Base-by-base conservation (phyloP, 371 early-diverging fungal genomes). In the Mortierella polycephala region DNA sequence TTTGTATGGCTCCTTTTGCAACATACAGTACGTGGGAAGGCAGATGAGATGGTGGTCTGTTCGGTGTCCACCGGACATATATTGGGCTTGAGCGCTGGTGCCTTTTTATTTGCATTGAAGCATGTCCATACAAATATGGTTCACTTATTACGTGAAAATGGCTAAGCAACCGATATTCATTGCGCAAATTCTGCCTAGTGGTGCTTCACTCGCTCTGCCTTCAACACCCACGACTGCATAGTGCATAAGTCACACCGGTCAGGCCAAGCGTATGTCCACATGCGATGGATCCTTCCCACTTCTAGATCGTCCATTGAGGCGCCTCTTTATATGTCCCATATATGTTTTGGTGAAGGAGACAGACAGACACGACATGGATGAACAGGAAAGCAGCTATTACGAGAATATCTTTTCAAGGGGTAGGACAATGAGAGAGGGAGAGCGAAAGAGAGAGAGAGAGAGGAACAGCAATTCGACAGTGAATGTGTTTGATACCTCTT, bases 41-140 rank as follows among this genome's bases (percentile, higher is more conserved):
- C 40, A 57, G 57, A 57, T 42, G 57, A 57, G 57, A 57, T 57
- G 57, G 44, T 57, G 44, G 39, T 55, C 55, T 37, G 20, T 21
- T 10, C 30, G 30, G 30, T 14, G 42, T 58, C 16, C 8, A 41
- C 40, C 40, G 8, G 37, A 12, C 30, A 21, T 0, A 5, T 39
- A 41, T 40, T 40, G 30, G 30, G 57, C 57, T 57, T 57, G 57
- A 57, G 57, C 57, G 57, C 57, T 47, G 51, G 21, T 14, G n/a
- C 61, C 30, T 61, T 20, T 51, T 49, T 51, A n/a, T 51, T 40
- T 61, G n/a, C n/a, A n/a, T 11, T 23, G n/a, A n/a, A 30, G 30
- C 30, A 21, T 47, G 14, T 21, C 23, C 30, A 30, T 46, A 18
- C 51, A 18, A 20, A 9, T 51, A 51, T 10, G 20, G 18, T 51